Evolutionary conservation across 306 rosid genomes (phyloP), one percentile per base, ranked within the genome.

Genomic region (Adenanthera pavonina): DNA sequence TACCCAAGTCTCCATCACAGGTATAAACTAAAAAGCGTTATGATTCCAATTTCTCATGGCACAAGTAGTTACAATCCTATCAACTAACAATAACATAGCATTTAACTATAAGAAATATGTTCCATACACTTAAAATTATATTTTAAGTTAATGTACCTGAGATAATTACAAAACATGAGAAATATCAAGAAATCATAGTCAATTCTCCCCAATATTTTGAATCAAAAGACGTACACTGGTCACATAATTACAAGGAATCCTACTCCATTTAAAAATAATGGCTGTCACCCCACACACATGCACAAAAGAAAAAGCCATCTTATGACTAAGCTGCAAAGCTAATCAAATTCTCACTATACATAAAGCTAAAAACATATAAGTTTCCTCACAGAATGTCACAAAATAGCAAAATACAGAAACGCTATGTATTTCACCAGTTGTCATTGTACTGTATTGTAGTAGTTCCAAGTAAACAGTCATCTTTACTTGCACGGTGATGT

Each of bases 121-220:
- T 48, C 41, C 62, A 19, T 49, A 56, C 74, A 83, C 56, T 52
- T 68, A 4, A 73, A 79, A 49, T 76, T 73, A 48, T 30, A 38
- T 41, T 57, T 30, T 15, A 38, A 64, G 20, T 76, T 20, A 16
- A 75, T 35, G 49, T 11, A 35, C n/a, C 46, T 36, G 62, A 35
- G 5, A 53, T 54, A 46, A 67, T 49, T 30, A 53, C 35, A 48
- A 77, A 54, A 48, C 82, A 81, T 35, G 20, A 19, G n/a, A 64
- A 43, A 72, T 25, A 62, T 51, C 52, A 67, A 74, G 72, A 79
- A 44, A 79, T 30, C 35, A 57, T 51, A 35, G 10, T 46, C 59
- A 61, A 70, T 46, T 43, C 64, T 46, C n/a, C 47, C 77, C 54
- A 79, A 78, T 78, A 48, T 54, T 10, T 74, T 36, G 59, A 83